Conservation (phyloP, 768 basidiomycete species). For the Tylopilus vinaceipallidus region DNA sequence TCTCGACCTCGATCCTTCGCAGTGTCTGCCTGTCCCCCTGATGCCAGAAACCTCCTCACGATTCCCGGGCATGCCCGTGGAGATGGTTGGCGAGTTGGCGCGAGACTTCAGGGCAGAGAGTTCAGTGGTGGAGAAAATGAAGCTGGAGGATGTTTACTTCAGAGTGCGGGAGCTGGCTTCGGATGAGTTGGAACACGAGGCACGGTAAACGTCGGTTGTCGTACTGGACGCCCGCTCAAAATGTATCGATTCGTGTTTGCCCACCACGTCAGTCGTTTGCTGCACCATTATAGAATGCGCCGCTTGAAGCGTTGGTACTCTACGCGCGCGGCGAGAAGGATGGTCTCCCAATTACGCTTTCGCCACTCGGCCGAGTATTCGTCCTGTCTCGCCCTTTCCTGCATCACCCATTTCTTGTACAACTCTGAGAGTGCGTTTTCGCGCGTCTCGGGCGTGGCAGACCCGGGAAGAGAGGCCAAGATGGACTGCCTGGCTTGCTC, state of each 20-base stretch:
- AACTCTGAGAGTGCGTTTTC: constrained; percentile 74
- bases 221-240: not conserved
- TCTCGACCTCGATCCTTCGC: constrained; percentile 53
- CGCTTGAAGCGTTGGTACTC: constrained; percentile 44
- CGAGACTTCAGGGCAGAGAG: constrained; percentile 64
- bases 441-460: constrained; percentile 49
- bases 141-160: constrained; percentile 57
- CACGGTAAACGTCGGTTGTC: constrained; percentile 12
- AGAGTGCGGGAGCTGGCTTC: constrained; percentile 62
- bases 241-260: not conserved
- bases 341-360: constrained; percentile 53
- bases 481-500: constrained; percentile 63
- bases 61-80: constrained; percentile 71
- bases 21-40: constrained; percentile 59
- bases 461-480: constrained; percentile 52
- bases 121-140: constrained; percentile 51
- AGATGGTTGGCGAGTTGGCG: constrained; percentile 57
- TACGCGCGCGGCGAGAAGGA: constrained; percentile 58
- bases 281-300: constrained; percentile 25
- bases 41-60: constrained; percentile 61
- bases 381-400: constrained; percentile 57
- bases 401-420: constrained; percentile 70
- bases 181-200: constrained; percentile 43
- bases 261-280: too few relatives aligned
- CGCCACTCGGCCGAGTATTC: constrained; percentile 69